Evolutionary conservation across 805 yeast genomes (phyloP), one percentile per base, ranked within the genome.

Genomic region (Cyberlindnera amylophila): DNA sequence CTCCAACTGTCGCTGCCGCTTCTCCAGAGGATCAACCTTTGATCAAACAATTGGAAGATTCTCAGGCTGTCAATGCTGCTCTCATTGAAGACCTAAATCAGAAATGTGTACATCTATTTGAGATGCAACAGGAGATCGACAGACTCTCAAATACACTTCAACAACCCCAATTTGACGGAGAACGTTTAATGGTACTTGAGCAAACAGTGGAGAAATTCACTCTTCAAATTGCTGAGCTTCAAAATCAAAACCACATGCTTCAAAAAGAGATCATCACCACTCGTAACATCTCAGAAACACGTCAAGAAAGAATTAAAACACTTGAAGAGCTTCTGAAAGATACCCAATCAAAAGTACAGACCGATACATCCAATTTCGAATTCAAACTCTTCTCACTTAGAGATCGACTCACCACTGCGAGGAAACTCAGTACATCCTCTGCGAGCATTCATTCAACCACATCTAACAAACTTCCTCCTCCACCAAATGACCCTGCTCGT

Each of bases 161-260:
- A 16, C 48, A 46, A 10, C 18, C 36, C 5, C 23, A 18, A 21
- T 29, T 34, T 26, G 50, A 72, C 44, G 75, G 72, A 35, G 71
- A 73, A 49, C 75, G 75, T 50, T 57, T 79, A 23, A 66, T 71
- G 36, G 71, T 75, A 10, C 59, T 84, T 40, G 86, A 82, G 51
- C 69, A 71, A 36, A 71, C 86, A 1, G 62, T 84, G 15, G 74
- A 72, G 34, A 80, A 72, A 46, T 70, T 84, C 47, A 70, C 75
- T 15, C 67, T 65, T n/a, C 80, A 81, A 42, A 70, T 83, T 41
- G 70, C 70, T 38, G 85, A 82, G 46, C 72, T 82, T 26, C 82
- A 81, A 46, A 60, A 68, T n/a, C 82, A 81, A 55, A 84, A 84
- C 55, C 62, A 69, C 24, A 66, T 73, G 38, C 62, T 84, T 27